phyloP scores from a whole-genome alignment of 352 stramenopile genomes.

The Phytophthora nicotianae region DNA sequence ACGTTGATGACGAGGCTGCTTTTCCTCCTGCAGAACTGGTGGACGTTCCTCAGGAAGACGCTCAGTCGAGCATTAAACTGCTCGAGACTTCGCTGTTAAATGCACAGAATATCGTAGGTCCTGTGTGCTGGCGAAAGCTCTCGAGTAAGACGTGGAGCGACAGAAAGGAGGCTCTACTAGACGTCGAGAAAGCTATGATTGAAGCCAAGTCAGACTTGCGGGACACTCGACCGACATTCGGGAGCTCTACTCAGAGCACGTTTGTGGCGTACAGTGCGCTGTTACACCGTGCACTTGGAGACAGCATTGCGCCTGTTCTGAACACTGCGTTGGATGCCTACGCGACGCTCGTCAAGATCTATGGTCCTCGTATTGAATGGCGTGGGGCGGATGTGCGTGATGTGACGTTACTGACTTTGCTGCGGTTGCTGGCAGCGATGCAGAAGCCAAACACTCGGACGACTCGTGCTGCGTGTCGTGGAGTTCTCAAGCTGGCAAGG shows the following conservation, averaged over 20 bases:
- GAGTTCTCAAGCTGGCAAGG: conserved; percentile 75
- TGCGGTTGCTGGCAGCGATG: conserved; percentile 69
- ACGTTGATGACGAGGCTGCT: conserved; percentile 37
- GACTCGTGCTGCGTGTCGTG: conserved; percentile 76
- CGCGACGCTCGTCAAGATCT: conserved; percentile 75
- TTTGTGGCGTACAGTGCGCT: conserved; percentile 72
- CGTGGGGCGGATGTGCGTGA: conserved; percentile 65
- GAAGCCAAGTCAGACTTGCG: conserved; percentile 77
- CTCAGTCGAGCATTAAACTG: conserved; percentile 43
- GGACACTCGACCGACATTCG: conserved; percentile 64
- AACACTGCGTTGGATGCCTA: conserved; percentile 76
- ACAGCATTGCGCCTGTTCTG: conserved; percentile 78
- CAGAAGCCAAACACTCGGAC: conserved; percentile 81
- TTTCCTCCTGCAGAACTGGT: conserved; percentile 38
- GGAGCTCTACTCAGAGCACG: conserved; percentile 62
- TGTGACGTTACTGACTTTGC: conserved; percentile 65
- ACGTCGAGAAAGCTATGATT: conserved; percentile 70
- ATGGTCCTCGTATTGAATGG: conserved; percentile 77
- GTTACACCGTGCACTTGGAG: conserved; percentile 59
- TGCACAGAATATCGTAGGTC: conserved; percentile 59
- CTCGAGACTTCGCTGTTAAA: conserved; percentile 44
- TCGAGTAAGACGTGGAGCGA: conserved; percentile 87
- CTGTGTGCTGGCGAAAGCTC: conserved; percentile 77
- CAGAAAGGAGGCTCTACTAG: conserved; percentile 78
- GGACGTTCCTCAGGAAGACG: conserved; percentile 56